phyloP scores from a whole-genome alignment of 176 grass and related monocot genomes.

The Musa itinerans region DNA sequence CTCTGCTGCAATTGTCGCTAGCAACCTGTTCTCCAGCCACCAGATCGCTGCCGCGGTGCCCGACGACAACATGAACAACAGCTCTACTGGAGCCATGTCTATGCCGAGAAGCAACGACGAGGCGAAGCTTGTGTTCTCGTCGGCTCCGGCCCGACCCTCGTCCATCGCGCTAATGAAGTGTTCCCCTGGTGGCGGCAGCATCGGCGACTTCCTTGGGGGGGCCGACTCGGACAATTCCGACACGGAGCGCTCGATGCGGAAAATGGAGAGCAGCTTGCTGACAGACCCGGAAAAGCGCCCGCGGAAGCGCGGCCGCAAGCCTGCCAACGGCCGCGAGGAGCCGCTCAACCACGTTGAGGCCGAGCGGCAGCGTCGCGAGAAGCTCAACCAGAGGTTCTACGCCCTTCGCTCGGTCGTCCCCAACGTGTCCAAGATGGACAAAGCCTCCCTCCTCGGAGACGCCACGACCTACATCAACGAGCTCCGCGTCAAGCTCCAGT shows the following conservation, averaged over 20 bases:
- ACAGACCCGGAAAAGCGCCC: slow-evolving; percentile 77
- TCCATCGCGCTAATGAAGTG: slow-evolving; percentile 13
- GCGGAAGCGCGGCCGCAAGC: slow-evolving; percentile 80
- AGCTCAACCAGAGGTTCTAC: slow-evolving; percentile 98
- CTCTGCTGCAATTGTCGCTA: slow-evolving; percentile 22
- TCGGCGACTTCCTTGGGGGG: slow-evolving; percentile 37
- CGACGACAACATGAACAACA: slow-evolving; percentile 44
- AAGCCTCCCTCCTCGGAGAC: slow-evolving; percentile 85
- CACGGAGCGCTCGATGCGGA: slow-evolving; percentile 58
- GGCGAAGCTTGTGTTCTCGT: slow-evolving; percentile 88
- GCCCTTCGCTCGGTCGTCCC: slow-evolving; percentile 91
- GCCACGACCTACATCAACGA: slow-evolving; percentile 95
- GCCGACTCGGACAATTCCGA: slow-evolving; percentile 90
- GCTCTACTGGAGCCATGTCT: slow-evolving; percentile 72
- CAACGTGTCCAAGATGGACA: slow-evolving; percentile 99
- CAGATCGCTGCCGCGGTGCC: slow-evolving; percentile 23
- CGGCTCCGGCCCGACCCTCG: slow-evolving; percentile 36
- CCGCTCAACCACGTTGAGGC: slow-evolving; percentile 94
- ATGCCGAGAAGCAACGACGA: slow-evolving; percentile 68
- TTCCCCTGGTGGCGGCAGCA: not conserved
- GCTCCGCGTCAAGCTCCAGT: slow-evolving; percentile 50
- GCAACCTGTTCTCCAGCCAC: slow-evolving; percentile 69
- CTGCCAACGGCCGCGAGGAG: slow-evolving; percentile 93
- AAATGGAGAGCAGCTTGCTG: slow-evolving; percentile 81
- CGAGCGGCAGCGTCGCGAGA: slow-evolving; percentile 89